These are phyloP conservation scores for Blastobotrys niveus DNA, from an alignment of 1,139 yeast species.

Conservation along the genomic window DNA sequence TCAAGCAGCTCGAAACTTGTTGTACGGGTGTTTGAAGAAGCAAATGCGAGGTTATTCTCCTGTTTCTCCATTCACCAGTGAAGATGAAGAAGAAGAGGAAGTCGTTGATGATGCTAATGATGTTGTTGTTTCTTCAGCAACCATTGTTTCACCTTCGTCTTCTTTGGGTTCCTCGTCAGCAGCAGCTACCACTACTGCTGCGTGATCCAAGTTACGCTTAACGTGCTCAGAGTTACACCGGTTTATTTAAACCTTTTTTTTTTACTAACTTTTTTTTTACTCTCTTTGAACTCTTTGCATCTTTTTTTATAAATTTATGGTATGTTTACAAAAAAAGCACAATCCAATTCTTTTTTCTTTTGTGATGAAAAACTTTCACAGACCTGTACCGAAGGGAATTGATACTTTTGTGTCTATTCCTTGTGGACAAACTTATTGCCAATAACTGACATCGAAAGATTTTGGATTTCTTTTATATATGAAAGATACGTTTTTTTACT, in stretches of 20 bases:
- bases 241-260: no score
- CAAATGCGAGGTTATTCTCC: background rate
- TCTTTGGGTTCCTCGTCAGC: no score
- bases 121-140: no score
- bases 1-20: slow-evolving; percentile 16
- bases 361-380: slow-evolving; percentile 14
- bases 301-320: background rate
- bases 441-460: background rate
- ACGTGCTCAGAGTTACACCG: no score
- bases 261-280: background rate
- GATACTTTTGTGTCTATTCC: slow-evolving; percentile 3
- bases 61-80: slow-evolving; percentile 2
- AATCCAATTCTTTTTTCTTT: background rate
- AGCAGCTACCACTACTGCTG: no score
- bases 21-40: background rate
- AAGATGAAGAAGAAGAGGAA: no score
- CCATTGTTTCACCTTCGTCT: no score
- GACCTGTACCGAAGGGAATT: slow-evolving; percentile 14
- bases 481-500: background rate
- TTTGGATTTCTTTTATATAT: background rate
- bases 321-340: background rate
- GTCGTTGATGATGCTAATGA: no score
- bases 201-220: no score
- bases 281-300: background rate
- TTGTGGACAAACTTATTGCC: slow-evolving; percentile 14